Conservation (phyloP, 2,329 filamentous ascomycete genomes). For the Aspergillus flavus region DNA sequence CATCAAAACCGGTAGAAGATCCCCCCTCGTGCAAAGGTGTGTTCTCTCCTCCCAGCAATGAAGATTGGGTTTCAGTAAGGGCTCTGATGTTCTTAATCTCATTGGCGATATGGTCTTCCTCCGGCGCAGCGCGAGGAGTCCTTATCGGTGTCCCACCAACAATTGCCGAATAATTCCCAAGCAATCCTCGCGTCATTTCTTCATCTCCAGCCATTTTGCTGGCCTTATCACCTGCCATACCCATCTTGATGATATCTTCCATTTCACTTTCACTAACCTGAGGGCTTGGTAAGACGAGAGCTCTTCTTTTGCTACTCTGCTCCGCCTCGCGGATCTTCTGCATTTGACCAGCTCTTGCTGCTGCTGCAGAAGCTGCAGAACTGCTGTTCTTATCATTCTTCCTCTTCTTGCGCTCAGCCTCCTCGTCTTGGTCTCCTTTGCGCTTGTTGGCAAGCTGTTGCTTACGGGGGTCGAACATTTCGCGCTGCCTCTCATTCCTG, state of each 20-base stretch:
- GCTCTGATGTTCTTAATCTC: constrained; percentile 93
- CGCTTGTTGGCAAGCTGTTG: constrained; percentile 89
- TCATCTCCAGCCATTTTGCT: constrained; percentile 72
- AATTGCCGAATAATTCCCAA: constrained; percentile 83
- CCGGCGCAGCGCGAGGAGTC: constrained; percentile 85
- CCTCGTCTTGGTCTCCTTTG: constrained; percentile 87
- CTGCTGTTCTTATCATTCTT: constrained; percentile 84
- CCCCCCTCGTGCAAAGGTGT: constrained; percentile 80
- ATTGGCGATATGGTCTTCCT: constrained; percentile 95
- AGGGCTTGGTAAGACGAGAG: constrained; percentile 80
- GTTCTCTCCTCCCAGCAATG: constrained; percentile 89
- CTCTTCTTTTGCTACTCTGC: constrained; percentile 88
- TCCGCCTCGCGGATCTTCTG: constrained; percentile 95
- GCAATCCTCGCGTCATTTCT: constrained; percentile 83
- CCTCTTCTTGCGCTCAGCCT: constrained; percentile 75
- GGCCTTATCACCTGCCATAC: constrained; percentile 86
- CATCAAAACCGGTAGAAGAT: constrained; percentile 84
- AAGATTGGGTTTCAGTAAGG: constrained; percentile 90
- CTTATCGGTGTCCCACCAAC: constrained; percentile 84
- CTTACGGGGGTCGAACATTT: constrained; percentile 88
- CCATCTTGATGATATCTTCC: constrained; percentile 99
- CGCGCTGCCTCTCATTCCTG: constrained; percentile 80
- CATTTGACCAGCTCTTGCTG: constrained; percentile 89
- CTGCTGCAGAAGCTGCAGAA: constrained; percentile 80
- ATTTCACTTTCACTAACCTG: constrained; percentile 92